phyloP scores from a whole-genome alignment of 805 yeast species.

The Candida ovalis region DNA sequence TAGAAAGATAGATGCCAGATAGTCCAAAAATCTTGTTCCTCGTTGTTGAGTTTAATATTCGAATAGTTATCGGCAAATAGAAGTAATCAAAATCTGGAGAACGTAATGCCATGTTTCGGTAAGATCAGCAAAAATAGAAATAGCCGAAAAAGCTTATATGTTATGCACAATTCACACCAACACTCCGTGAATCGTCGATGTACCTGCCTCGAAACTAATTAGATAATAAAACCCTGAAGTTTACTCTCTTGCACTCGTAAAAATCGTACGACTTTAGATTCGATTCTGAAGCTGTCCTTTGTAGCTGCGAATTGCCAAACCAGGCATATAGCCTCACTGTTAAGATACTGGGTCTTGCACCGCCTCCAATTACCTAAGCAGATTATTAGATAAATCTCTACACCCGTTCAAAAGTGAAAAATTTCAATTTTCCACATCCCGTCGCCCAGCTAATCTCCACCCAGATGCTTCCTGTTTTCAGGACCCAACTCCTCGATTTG shows the following conservation, averaged over 20 bases:
- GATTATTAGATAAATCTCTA: too few species aligned
- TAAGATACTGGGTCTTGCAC: too few species aligned
- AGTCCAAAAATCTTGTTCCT: slow-evolving; percentile 14
- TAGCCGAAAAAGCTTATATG: too few species aligned
- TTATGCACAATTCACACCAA: too few species aligned
- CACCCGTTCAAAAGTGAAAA: too few species aligned
- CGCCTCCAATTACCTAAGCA: too few species aligned
- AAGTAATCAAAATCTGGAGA: slow-evolving; percentile 1
- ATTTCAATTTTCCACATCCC: too few species aligned
- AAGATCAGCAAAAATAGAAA: neutral
- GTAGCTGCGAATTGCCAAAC: neutral
- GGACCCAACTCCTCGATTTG: too few species aligned
- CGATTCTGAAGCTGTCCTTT: neutral
- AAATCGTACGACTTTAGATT: slow-evolving; percentile 3
- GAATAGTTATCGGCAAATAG: slow-evolving; percentile 15
- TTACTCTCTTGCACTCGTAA: neutral
- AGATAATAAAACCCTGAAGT: neutral
- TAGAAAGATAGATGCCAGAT: slow-evolving; percentile 15
- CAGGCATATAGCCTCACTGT: too few species aligned
- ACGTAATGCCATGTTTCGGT: neutral
- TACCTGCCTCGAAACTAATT: neutral
- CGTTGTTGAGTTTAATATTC: slow-evolving; percentile 10
- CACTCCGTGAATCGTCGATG: too few species aligned
- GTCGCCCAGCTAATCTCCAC: too few species aligned
- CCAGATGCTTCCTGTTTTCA: too few species aligned